These are phyloP conservation scores for Candida sp. DNA, from an alignment of 1,139 yeast species.

Conservation along the genomic window DNA sequence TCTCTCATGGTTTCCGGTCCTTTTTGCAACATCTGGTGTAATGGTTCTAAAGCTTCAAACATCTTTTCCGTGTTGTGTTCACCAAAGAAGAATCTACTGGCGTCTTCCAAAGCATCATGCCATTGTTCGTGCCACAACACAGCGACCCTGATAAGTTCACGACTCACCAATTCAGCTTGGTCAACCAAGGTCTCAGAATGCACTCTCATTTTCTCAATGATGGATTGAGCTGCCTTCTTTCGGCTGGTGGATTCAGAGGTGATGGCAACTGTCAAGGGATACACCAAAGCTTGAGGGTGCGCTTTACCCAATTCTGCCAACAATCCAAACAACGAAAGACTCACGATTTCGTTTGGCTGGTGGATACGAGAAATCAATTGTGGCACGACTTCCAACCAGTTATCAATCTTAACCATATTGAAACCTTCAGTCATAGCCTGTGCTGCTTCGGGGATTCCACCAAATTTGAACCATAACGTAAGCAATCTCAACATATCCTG, in stretches of 20 bases:
- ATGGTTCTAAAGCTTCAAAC: slow-evolving; percentile 90
- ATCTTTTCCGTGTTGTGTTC: slow-evolving; percentile 95
- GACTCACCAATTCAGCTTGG: slow-evolving; percentile 94
- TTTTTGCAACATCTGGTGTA: slow-evolving; percentile 79
- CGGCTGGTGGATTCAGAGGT: slow-evolving; percentile 91
- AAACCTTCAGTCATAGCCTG: slow-evolving; percentile 93
- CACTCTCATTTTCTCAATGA: slow-evolving; percentile 89
- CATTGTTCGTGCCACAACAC: slow-evolving; percentile 98
- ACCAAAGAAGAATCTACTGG: slow-evolving; percentile 91
- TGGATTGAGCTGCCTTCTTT: slow-evolving; percentile 89
- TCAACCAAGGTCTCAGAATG: slow-evolving; percentile 87
- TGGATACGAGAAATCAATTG: slow-evolving; percentile 96
- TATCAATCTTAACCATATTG: slow-evolving; percentile 85
- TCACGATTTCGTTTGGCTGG: slow-evolving; percentile 88
- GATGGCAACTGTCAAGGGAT: slow-evolving; percentile 95
- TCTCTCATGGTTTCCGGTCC: slow-evolving; percentile 96
- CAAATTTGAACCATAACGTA: slow-evolving; percentile 95
- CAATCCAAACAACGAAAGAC: slow-evolving; percentile 78
- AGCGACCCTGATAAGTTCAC: slow-evolving; percentile 92
- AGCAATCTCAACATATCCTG: slow-evolving; percentile 92
- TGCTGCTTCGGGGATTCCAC: slow-evolving; percentile 92
- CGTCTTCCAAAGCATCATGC: slow-evolving; percentile 98
- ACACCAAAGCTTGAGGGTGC: slow-evolving; percentile 96
- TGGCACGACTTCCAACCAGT: slow-evolving; percentile 96
- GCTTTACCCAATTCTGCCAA: slow-evolving; percentile 90